These are phyloP conservation scores for Phytopythium oedochilum DNA, from an alignment of 352 stramenopile genomes.

Conservation along the genomic window DNA sequence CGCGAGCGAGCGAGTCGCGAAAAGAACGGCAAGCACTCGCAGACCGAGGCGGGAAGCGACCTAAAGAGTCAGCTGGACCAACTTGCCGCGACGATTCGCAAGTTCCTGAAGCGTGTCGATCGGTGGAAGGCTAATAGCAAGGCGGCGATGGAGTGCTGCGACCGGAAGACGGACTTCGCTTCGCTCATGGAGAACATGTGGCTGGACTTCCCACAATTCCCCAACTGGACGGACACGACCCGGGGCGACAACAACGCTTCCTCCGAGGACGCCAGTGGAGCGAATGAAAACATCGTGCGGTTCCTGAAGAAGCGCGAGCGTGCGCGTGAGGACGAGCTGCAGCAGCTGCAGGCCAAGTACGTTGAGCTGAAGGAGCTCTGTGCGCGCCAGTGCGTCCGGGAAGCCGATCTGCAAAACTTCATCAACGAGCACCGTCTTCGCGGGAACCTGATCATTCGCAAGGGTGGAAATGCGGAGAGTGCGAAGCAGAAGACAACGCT, in stretches of 20 bases:
- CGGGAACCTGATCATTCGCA: constrained; percentile 56
- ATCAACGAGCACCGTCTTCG: constrained; percentile 77
- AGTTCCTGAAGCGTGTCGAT: constrained; percentile 44
- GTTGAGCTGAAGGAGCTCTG: constrained; percentile 74
- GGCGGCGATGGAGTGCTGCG: constrained; percentile 30
- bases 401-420: constrained; percentile 75
- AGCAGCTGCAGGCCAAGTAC: constrained; percentile 57
- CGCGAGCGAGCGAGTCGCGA: constrained; percentile 6
- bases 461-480: constrained; percentile 12
- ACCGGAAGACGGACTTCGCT: constrained; percentile 19
- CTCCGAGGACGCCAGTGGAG: constrained; percentile 4
- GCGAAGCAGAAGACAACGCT: constrained; percentile 11
- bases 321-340: constrained; percentile 55
- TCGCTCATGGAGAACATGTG: constrained; percentile 42
- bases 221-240: constrained; percentile 5
- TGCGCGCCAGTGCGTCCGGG: constrained; percentile 66
- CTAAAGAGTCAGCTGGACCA: constrained; percentile 33
- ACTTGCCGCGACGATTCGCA: constrained; percentile 29
- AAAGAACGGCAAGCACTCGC: constrained; percentile 3
- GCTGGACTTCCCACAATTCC: constrained; percentile 52
- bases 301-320: constrained; percentile 61
- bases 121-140: constrained; percentile 49
- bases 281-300: constrained; percentile 22
- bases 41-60: constrained; percentile 7
- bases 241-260: constrained; percentile 11